phyloP scores from a whole-genome alignment of 805 yeast genomes.

The Barnettozyma sp. region DNA sequence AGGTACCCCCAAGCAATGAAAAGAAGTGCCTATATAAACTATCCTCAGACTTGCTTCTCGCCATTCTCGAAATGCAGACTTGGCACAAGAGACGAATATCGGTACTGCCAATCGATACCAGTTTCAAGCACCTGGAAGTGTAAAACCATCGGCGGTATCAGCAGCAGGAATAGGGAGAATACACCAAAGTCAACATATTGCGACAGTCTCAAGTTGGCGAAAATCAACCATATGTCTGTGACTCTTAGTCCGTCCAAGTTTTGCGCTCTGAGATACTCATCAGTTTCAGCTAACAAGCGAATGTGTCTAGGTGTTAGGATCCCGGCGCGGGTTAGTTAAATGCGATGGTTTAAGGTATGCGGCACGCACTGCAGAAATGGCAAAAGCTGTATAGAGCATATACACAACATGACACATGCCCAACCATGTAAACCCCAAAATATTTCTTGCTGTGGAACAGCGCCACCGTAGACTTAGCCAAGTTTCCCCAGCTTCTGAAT shows the following conservation, averaged over 20 bases:
- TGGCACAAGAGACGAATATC: too few species aligned
- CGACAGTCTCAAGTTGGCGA: neutral
- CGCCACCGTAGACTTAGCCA: too few species aligned
- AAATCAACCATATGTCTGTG: neutral
- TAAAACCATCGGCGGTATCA: neutral
- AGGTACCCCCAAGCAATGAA: too few species aligned
- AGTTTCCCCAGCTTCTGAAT: too few species aligned
- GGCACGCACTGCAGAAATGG: constrained; percentile 2
- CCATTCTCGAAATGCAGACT: too few species aligned
- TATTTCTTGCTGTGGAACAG: neutral
- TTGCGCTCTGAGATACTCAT: neutral
- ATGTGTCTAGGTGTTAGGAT: too few species aligned
- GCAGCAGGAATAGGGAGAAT: neutral
- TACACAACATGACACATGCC: neutral
- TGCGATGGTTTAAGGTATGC: neutral
- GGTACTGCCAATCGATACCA: too few species aligned
- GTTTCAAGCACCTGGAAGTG: too few species aligned
- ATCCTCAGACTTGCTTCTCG: too few species aligned
- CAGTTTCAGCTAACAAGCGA: neutral
- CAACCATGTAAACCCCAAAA: neutral
- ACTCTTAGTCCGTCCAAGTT: neutral
- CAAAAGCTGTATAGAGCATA: neutral
- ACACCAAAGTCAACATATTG: neutral
- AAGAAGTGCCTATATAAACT: too few species aligned
- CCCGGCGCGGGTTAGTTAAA: neutral